Evolutionary conservation across 2,329 filamentous ascomycete genomes (phyloP), one percentile per base, ranked within the genome.

Genomic region (Byssoonygena ceratinophila): DNA sequence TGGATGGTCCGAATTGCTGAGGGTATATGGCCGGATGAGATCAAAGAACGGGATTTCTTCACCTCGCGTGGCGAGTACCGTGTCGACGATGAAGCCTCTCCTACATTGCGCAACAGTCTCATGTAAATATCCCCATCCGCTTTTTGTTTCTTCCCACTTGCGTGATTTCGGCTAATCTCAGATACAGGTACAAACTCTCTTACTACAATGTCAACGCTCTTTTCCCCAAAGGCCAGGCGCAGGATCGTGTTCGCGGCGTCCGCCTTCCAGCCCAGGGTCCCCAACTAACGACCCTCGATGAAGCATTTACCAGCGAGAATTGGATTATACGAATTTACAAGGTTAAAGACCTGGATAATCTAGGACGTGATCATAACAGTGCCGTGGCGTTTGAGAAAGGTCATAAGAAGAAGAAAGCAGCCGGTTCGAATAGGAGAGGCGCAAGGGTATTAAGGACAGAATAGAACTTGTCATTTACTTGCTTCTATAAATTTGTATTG

Each of bases 321-420:
- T 98, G 92, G 92, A 98, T 98, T 70, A 97, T 98, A 67, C 81
- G 92, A 59, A 96, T 98, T 66, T 98, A 96, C 79, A 98, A 98
- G 79, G 92, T 98, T 74, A 98, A 98, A 76, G 90, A 95, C 63
- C 82, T 96, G 55, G 92, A 98, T 74, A 97, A 97, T 69, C 77
- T 98, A 59, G 91, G 89, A 52, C 82, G 92, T 67, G 88, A 95
- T 63, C 91, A 96, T 66, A 80, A 80, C 58, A 78, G 73, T 59
- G 81, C 79, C 1, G 71, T 74, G 47, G 69, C 73, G 40, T 74
- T 76, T 63, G 74, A 77, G 53, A 72, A 71, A 49, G 76, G 75
- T 18, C 71, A 74, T 55, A 77, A 76, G 67, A 76, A 75, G 63
- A 74, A 72, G 65, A 72, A 72, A 60, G 67, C 51, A 16, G 32